Percentiles rank a stretch among this genome's conserved stretches.
phyloP scores from a whole-genome alignment of 768 basidiomycete genomes.

The Auriscalpium orientale region DNA sequence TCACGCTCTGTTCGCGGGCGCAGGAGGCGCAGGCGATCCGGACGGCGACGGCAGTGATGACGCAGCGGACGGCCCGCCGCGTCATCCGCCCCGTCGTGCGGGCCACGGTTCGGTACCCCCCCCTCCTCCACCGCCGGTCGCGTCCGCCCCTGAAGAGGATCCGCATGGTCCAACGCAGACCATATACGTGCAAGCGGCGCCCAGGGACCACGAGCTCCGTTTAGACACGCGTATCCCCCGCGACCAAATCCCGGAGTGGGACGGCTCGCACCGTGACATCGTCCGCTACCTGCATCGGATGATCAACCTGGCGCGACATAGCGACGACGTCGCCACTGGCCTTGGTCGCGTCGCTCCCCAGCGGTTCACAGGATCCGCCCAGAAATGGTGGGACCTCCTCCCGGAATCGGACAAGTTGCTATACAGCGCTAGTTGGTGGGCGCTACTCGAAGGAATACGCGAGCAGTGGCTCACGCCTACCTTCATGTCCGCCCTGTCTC shows the following conservation, averaged over 20 bases:
- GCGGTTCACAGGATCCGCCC: background rate
- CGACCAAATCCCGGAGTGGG: background rate
- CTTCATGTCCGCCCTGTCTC: background rate
- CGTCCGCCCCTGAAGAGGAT: background rate
- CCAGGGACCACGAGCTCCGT: background rate
- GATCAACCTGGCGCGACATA: background rate
- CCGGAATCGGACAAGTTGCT: background rate
- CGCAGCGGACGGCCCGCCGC: too few relatives aligned
- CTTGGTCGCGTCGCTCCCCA: background rate
- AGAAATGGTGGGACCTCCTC: background rate
- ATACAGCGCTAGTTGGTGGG: background rate
- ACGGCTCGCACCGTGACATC: background rate
- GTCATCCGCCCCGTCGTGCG: too few relatives aligned
- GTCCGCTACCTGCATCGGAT: background rate
- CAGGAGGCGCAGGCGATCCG: too few relatives aligned
- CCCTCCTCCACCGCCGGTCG: background rate
- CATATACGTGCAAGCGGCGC: background rate
- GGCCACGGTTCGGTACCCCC: too few relatives aligned
- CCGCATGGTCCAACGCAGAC: background rate
- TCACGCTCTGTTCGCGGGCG: too few relatives aligned
- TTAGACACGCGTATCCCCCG: background rate
- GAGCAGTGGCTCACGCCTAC: background rate
- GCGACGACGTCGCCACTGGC: background rate
- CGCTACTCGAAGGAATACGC: background rate
- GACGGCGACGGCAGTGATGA: too few relatives aligned